Evolutionary conservation across 164 flowering plant species (phyloP).

Genomic region (Dillenia suffruticosa): DNA sequence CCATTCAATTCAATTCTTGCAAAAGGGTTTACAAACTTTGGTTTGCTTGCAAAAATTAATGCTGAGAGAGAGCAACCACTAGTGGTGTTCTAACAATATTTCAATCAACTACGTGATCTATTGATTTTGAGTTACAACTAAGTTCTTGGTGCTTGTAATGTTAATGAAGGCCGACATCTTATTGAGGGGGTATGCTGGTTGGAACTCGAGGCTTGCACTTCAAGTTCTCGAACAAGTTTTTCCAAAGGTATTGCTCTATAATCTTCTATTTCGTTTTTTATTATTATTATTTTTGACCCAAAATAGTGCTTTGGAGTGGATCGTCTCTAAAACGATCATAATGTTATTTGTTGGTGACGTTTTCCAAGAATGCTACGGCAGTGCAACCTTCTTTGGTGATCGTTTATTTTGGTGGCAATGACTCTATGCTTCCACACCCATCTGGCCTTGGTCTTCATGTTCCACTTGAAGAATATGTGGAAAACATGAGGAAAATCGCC

Average conservation of each 20-base stretch:
- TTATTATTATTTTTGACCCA: no score
- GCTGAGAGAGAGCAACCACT: no score
- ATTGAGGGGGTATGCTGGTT: slow-evolving; percentile 72
- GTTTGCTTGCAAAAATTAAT: no score
- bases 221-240: slow-evolving; percentile 71
- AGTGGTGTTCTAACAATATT: no score
- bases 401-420: slow-evolving; percentile 96
- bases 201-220: slow-evolving; percentile 92
- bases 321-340: no score
- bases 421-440: slow-evolving; percentile 81
- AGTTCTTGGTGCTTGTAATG: not conserved
- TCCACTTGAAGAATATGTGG: slow-evolving; percentile 76
- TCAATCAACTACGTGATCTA: no score
- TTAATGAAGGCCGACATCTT: slow-evolving; percentile 70
- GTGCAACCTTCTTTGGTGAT: slow-evolving; percentile 79
- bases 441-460: slow-evolving; percentile 96
- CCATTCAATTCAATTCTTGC: no score
- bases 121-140: no score
- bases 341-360: not conserved
- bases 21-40: no score
- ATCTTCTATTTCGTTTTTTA: not conserved
- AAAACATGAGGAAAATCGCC: slow-evolving; percentile 78
- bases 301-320: not conserved
- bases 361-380: slow-evolving; percentile 57
- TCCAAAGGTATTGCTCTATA: slow-evolving; percentile 53